phyloP scores from a whole-genome alignment of 2,329 filamentous ascomycete genomes.

The Diaporthe ampelina region DNA sequence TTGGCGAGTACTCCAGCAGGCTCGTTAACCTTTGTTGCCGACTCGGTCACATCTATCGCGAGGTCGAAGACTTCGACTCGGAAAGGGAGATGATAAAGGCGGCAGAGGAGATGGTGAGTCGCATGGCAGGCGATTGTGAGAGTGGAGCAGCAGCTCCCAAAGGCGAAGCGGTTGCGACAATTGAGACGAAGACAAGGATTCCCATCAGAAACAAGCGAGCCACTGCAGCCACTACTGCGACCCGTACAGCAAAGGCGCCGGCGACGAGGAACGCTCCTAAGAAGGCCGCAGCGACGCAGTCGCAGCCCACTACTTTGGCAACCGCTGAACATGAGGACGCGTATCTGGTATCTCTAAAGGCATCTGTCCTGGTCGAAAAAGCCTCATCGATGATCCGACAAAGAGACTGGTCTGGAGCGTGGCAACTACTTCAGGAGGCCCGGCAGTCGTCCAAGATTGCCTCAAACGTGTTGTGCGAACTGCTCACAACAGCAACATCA shows the following conservation, averaged over 20 bases:
- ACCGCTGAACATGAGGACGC: conserved; percentile 46
- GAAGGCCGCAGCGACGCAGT: conserved; percentile 39
- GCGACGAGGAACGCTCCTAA: conserved; percentile 42
- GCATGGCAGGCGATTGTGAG: conserved; percentile 46
- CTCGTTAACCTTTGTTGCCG: conserved; percentile 65
- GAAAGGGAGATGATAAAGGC: conserved; percentile 60
- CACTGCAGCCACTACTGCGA: conserved; percentile 45
- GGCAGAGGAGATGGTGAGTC: conserved; percentile 63
- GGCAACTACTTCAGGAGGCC: conserved; percentile 39
- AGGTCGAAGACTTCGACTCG: conserved; percentile 59
- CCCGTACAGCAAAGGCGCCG: conserved; percentile 46
- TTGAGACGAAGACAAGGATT: conserved; percentile 55
- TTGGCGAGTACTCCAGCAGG: conserved; percentile 59
- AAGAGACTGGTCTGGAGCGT: conserved; percentile 65
- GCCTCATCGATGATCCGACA: conserved; percentile 62
- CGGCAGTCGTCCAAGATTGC: conserved; percentile 37
- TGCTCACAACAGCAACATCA: conserved; percentile 75
- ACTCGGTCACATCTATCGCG: conserved; percentile 69
- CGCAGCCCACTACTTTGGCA: conserved; percentile 45
- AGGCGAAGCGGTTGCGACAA: conserved; percentile 44
- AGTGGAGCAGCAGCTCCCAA: background rate
- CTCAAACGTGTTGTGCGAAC: conserved; percentile 58
- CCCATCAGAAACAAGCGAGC: conserved; percentile 49
- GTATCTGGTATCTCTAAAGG: conserved; percentile 54
- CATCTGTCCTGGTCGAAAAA: conserved; percentile 57